Conservation (phyloP, 257 asterid genomes). For the Agastache rugosa region DNA sequence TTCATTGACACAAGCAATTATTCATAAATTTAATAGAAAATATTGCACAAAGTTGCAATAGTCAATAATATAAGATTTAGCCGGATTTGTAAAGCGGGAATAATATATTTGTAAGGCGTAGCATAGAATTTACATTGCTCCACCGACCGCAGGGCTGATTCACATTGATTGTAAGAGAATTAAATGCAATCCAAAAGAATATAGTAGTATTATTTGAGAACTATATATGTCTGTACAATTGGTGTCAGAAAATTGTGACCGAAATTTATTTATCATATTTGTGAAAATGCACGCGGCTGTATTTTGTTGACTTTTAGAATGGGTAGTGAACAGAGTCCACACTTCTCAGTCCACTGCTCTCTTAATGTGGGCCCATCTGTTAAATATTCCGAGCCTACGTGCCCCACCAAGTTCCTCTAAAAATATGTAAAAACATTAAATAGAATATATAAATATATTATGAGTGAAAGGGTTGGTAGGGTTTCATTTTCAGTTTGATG, state of each 20-base stretch:
- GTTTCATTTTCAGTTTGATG: not conserved
- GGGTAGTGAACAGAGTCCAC: slow-evolving; percentile 22
- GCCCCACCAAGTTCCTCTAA: not conserved
- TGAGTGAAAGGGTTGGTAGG: not conserved
- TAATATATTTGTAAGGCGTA: too few relatives aligned
- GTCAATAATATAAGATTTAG: too few relatives aligned
- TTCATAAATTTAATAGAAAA: too few relatives aligned
- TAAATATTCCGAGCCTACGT: not conserved
- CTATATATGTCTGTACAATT: not conserved
- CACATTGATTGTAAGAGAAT: not conserved
- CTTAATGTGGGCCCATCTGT: not conserved
- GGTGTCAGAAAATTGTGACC: slow-evolving; percentile 26
- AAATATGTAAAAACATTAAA: not conserved
- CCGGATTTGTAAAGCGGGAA: too few relatives aligned
- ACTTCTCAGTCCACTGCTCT: not conserved
- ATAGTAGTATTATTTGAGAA: not conserved
- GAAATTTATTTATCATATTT: not conserved
- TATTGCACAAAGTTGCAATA: too few relatives aligned
- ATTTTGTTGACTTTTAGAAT: slow-evolving; percentile 38
- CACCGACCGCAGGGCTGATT: not conserved
- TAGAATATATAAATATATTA: not conserved
- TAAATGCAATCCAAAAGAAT: not conserved
- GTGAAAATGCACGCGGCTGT: slow-evolving; percentile 6
- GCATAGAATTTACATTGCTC: not conserved
- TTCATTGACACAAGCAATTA: too few relatives aligned